Conservation (phyloP, 1,139 yeast genomes). For the Williopsis jadinii region DNA sequence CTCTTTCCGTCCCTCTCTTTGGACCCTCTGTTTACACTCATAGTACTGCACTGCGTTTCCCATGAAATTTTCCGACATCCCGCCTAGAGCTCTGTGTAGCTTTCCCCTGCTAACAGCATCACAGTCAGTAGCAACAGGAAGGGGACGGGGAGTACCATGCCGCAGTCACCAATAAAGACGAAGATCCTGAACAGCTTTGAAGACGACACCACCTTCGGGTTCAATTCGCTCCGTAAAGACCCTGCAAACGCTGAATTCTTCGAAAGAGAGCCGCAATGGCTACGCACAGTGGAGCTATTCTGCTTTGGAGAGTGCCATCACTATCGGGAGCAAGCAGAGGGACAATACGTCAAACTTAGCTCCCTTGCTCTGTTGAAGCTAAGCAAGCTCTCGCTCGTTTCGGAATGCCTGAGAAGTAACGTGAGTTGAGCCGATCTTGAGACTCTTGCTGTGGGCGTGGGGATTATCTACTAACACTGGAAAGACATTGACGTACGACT, state of each 20-base stretch:
- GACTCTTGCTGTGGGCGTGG: too few relatives aligned
- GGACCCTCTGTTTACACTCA: too few relatives aligned
- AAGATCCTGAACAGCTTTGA: conserved; percentile 3
- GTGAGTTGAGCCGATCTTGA: conserved; percentile 2
- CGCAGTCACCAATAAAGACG: not conserved
- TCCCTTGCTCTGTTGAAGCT: conserved; percentile 22
- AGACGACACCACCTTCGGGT: conserved; percentile 17
- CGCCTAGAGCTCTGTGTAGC: not conserved
- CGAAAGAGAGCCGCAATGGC: conserved; percentile 8
- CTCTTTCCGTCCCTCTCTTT: too few relatives aligned
- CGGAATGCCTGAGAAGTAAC: conserved; percentile 16
- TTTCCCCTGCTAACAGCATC: not conserved
- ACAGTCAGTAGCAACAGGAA: not conserved
- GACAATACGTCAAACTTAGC: conserved; percentile 14
- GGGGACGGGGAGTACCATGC: not conserved
- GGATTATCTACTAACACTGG: too few relatives aligned
- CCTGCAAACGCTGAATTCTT: conserved; percentile 1
- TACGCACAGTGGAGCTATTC: conserved; percentile 24
- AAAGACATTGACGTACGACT: conserved; percentile 10
- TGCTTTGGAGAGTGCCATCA: conserved; percentile 26
- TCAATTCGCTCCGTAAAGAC: conserved; percentile 15
- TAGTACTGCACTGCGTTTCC: too few relatives aligned
- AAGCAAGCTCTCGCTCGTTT: conserved; percentile 25
- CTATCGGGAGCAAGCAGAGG: conserved; percentile 14
- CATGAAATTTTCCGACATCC: too few relatives aligned